phyloP scores from a whole-genome alignment of 2,329 filamentous ascomycete species.

The Xylariaceae sp. region DNA sequence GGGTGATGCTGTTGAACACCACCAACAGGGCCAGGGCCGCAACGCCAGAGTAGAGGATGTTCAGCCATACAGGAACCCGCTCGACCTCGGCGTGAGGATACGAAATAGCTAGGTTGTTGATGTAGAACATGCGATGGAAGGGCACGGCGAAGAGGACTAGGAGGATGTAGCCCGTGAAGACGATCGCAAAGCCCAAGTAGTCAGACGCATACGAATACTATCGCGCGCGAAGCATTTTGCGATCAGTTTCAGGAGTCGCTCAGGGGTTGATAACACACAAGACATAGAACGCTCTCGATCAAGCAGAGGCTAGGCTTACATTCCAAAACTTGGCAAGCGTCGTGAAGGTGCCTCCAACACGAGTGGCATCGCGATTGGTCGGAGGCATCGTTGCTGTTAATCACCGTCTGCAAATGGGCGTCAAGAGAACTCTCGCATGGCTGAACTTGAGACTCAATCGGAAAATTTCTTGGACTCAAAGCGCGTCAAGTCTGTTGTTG shows the following conservation, averaged over 20 bases:
- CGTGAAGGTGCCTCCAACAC: constrained; percentile 27
- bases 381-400: constrained; percentile 42
- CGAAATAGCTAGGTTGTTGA: constrained; percentile 77
- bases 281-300: no score
- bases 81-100: constrained; percentile 83
- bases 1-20: constrained; percentile 56
- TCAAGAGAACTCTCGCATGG: constrained; percentile 38
- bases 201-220: constrained; percentile 82
- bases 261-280: no score
- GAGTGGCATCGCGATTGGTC: constrained; percentile 18
- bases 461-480: neutral
- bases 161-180: constrained; percentile 64
- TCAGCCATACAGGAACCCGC: constrained; percentile 73
- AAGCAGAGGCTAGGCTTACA: constrained; percentile 30
- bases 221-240: constrained; percentile 14
- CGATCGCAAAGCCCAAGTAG: constrained; percentile 69
- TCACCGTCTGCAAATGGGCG: constrained; percentile 39
- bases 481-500: constrained; percentile 1
- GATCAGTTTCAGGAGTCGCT: constrained; percentile 7
- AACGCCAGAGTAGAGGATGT: constrained; percentile 72
- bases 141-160: constrained; percentile 68
- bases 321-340: constrained; percentile 44
- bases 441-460: neutral
- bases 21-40: constrained; percentile 64
- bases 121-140: constrained; percentile 90